Evolutionary conservation across 768 basidiomycete species (phyloP).

Genomic region (Cystofilobasidium capitatum): DNA sequence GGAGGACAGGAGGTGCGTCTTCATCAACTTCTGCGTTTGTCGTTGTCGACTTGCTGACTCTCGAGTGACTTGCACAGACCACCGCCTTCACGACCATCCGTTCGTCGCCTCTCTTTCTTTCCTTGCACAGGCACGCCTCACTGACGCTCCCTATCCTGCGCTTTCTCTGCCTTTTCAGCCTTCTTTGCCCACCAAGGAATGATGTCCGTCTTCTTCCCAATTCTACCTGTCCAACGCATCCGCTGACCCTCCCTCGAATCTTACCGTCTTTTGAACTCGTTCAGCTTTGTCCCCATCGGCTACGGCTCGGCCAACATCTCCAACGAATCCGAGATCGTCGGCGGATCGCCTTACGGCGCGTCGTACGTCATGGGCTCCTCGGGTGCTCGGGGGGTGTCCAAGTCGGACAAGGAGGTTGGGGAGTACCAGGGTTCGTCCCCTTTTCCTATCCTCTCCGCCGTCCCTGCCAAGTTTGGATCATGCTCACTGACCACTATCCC

Average conservation of each 20-base stretch:
- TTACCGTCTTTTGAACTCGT: no score
- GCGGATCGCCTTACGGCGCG: slow-evolving; percentile 10
- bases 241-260: neutral
- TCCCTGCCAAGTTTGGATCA: neutral
- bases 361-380: neutral
- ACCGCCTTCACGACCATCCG: slow-evolving; percentile 1
- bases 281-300: neutral
- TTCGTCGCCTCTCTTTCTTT: neutral
- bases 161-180: neutral
- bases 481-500: neutral
- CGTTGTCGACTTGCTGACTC: no score
- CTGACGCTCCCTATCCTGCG: neutral
- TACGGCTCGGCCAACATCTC: neutral
- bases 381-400: neutral
- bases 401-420: neutral
- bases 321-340: neutral
- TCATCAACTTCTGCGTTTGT: no score
- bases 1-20: neutral
- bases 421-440: slow-evolving; percentile 1
- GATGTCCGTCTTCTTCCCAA: neutral
- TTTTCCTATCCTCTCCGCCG: neutral
- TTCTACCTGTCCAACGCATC: neutral
- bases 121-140: no score
- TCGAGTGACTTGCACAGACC: neutral
- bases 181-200: slow-evolving; percentile 7